phyloP scores from a whole-genome alignment of 2,329 filamentous ascomycete species.

The Aspergillus ustus region DNA sequence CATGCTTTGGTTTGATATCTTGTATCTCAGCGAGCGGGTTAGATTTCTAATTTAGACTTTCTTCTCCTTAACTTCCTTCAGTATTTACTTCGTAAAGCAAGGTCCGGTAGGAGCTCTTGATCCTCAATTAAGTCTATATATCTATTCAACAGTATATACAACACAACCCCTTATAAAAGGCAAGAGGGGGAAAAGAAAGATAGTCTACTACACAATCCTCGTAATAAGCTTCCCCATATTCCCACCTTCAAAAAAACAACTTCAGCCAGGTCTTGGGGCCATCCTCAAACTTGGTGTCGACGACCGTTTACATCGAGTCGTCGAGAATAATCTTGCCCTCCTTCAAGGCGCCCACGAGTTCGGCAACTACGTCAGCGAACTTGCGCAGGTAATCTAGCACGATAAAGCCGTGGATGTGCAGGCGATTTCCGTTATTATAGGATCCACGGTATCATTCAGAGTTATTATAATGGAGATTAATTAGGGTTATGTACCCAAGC shows the following conservation, averaged over 20 bases:
- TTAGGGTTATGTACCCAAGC: too few relatives aligned
- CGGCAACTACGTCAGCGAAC: slow-evolving; percentile 25
- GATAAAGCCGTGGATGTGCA: slow-evolving; percentile 28
- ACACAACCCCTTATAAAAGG: too few relatives aligned
- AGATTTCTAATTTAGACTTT: background rate
- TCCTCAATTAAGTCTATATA: too few relatives aligned
- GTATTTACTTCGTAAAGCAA: too few relatives aligned
- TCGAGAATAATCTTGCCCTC: slow-evolving; percentile 54
- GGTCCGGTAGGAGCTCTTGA: too few relatives aligned
- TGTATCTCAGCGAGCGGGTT: background rate
- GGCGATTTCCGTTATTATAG: too few relatives aligned
- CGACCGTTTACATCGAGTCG: slow-evolving; percentile 53
- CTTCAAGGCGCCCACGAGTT: slow-evolving; percentile 38
- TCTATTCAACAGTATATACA: too few relatives aligned
- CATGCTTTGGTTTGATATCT: background rate
- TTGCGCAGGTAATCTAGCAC: slow-evolving; percentile 28
- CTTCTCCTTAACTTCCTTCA: background rate
- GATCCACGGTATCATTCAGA: too few relatives aligned
- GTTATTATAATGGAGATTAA: too few relatives aligned
- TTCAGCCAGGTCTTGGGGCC: slow-evolving; percentile 55
- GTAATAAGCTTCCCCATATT: slow-evolving; percentile 56
- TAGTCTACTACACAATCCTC: slow-evolving; percentile 3
- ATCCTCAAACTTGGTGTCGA: slow-evolving; percentile 54
- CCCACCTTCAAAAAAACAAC: slow-evolving; percentile 54
- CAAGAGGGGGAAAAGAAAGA: too few relatives aligned